Evolutionary conservation across 2,329 filamentous ascomycete species (phyloP), one percentile per base, ranked within the genome.

Genomic region (Diaporthe citrichinensis): DNA sequence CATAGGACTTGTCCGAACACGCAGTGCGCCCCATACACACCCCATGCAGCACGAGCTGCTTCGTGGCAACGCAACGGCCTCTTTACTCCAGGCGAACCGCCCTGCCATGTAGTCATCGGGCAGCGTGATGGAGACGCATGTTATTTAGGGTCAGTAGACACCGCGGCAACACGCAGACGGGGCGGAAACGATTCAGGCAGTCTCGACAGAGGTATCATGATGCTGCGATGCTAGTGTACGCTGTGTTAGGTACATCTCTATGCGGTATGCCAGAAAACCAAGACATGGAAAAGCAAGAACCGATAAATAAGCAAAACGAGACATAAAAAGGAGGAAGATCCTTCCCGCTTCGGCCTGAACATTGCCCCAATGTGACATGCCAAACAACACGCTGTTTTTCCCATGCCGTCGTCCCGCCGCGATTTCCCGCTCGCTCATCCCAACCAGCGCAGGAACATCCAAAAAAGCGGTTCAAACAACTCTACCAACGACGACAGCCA

Each of bases 181-280:
- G n/a, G n/a, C 4, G 25, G 4, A 39, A 28, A 14, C 12, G 31
- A 14, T 23, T 2, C 49, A 69, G 4, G 34, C 34, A 36, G 34
- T 34, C n/a, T 55, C 15, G 46, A 39, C n/a, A 41, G 28, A 55
- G 49, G 65, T 69, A 69, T 55, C 46, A 69, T 69, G 41, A 69
- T 55, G 49, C 65, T 69, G 8, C 12, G 49, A 69, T 55, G 65
- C 65, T 69, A 69, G 46, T 55, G 65, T 69, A 69, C 49, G 65
- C 46, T 31, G 65, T 68, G 14, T 28, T n/a, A n/a, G n/a, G n/a
- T 39, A 68, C 6, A 53, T 25, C 46, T 69, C 65, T 69, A 69
- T 69, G 34, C 39, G 65, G n/a, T 31, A 69, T 55, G 49, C 65
- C 46, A 23, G 10, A 41, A 39, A 69, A 53, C n/a, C n/a, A 20